phyloP scores from a whole-genome alignment of 345 rosid species.

The Dovyalis caffra region DNA sequence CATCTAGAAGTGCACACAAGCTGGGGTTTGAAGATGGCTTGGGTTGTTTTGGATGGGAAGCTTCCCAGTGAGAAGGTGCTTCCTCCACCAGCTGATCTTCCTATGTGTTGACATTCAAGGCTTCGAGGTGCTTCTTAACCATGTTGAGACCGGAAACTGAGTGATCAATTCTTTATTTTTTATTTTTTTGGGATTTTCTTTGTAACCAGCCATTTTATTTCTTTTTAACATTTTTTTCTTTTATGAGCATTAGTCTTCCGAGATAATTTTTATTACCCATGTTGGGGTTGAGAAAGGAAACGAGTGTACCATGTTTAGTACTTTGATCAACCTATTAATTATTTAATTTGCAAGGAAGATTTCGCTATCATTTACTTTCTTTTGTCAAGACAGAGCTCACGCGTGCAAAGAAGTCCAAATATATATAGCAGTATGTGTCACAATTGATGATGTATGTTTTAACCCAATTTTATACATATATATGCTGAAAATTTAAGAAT shows the following conservation, averaged over 20 bases:
- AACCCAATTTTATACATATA: too few species aligned
- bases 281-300: neutral
- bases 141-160: neutral
- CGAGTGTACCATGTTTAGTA: too few species aligned
- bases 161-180: too few species aligned
- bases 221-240: neutral
- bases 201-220: neutral
- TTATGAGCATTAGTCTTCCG: neutral
- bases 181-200: neutral
- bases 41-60: conserved; percentile 14
- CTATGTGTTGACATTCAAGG: conserved; percentile 6
- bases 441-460: too few species aligned
- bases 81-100: conserved; percentile 17
- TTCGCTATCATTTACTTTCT: too few species aligned
- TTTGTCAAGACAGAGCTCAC: too few species aligned
- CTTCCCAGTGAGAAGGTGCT: conserved; percentile 16
- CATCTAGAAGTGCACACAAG: conserved; percentile 18
- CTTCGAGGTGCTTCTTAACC: neutral
- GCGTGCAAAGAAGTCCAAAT: too few species aligned
- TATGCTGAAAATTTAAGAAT: too few species aligned
- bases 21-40: conserved; percentile 18
- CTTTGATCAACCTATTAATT: too few species aligned
- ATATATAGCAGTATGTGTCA: too few species aligned
- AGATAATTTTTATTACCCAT: neutral
- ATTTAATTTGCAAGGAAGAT: too few species aligned